Percentiles rank a stretch among this genome's conserved stretches.
phyloP scores from a whole-genome alignment of 2,329 filamentous ascomycete genomes.

The Penicillium sumatraense region DNA sequence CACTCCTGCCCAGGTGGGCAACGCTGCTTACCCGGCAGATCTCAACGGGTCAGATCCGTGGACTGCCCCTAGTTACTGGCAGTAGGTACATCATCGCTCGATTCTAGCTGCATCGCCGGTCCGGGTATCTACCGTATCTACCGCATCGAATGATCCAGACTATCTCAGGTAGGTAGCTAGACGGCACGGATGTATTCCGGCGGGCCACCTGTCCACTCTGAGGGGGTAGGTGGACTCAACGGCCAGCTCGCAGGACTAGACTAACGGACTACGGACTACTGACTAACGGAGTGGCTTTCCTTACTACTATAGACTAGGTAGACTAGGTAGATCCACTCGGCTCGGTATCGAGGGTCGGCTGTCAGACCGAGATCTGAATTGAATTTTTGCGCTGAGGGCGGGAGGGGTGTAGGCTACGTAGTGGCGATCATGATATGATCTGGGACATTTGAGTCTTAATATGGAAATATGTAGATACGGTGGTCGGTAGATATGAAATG shows the following conservation, averaged over 20 bases:
- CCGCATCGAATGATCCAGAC: constrained; percentile 18
- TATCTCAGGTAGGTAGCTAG: too few relatives aligned
- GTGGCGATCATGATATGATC: not conserved
- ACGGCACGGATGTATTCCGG: too few relatives aligned
- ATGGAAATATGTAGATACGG: too few relatives aligned
- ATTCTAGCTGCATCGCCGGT: constrained; percentile 14
- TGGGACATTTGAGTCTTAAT: not conserved
- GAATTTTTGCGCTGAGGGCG: not conserved
- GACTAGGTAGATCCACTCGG: constrained; percentile 6
- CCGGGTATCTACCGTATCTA: constrained; percentile 12
- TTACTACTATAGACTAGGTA: too few relatives aligned
- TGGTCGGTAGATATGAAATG: too few relatives aligned
- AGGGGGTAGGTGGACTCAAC: constrained; percentile 9
- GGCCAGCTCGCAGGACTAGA: constrained; percentile 15
- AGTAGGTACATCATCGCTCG: constrained; percentile 12
- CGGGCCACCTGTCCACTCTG: not conserved
- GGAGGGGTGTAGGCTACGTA: too few relatives aligned
- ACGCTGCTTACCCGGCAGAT: too few relatives aligned
- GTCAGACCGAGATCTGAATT: not conserved
- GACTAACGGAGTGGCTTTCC: not conserved
- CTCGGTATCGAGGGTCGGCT: constrained; percentile 8
- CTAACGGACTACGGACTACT: too few relatives aligned
- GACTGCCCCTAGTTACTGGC: too few relatives aligned
- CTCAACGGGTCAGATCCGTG: constrained; percentile 12
- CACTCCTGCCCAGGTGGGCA: too few relatives aligned